Conservation (phyloP, 2,329 filamentous ascomycete genomes). For the Penicillium paneum region DNA sequence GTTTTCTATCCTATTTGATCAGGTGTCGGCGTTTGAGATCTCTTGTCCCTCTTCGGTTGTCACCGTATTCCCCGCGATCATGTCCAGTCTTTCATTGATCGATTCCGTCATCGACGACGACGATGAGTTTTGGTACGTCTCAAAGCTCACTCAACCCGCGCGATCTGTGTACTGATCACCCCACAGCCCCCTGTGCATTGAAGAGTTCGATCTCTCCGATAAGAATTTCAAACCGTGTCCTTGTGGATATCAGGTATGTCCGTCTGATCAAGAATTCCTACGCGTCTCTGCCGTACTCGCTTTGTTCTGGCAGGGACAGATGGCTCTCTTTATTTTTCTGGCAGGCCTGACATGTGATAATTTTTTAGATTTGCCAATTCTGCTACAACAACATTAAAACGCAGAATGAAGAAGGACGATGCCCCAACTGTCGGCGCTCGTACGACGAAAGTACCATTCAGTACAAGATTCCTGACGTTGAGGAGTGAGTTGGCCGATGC, state of each 20-base stretch:
- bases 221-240: constrained; percentile 96
- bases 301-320: too few species aligned
- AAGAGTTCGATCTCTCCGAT: constrained; percentile 97
- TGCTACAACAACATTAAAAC: constrained; percentile 99
- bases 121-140: constrained; percentile 47
- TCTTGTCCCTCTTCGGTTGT: constrained; percentile 23
- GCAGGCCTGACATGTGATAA: constrained; percentile 7
- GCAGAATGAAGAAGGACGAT: constrained; percentile 88
- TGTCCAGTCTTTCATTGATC: constrained; percentile 46
- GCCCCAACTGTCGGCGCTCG: constrained; percentile 90
- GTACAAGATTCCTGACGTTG: constrained; percentile 89
- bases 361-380: constrained; percentile 87
- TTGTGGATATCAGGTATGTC: constrained; percentile 88
- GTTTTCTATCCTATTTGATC: constrained; percentile 15
- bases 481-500: constrained; percentile 70
- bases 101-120: constrained; percentile 51
- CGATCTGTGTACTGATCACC: constrained; percentile 21
- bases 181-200: constrained; percentile 87
- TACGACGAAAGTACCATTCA: constrained; percentile 98
- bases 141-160: neutral
- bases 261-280: constrained; percentile 20
- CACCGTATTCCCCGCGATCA: constrained; percentile 29
- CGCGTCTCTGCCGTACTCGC: neutral
- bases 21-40: constrained; percentile 26
- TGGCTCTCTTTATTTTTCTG: neutral